Evolutionary conservation across 2,329 filamentous ascomycete species (phyloP).

Genomic region (Cytospora paraplurivora): DNA sequence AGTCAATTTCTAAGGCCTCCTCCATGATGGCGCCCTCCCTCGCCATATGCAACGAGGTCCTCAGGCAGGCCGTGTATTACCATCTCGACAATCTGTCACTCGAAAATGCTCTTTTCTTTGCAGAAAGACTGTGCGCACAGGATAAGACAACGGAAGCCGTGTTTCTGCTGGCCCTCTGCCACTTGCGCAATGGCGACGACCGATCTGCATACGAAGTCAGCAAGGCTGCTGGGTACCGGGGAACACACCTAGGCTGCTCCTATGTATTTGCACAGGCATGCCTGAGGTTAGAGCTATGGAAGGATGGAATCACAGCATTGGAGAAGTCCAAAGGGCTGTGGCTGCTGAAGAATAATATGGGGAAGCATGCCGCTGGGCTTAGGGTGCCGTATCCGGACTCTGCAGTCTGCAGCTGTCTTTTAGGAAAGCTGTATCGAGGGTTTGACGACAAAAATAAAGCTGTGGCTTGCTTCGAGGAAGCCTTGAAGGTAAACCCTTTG

Average conservation of each 20-base stretch:
- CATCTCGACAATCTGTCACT: constrained; percentile 87
- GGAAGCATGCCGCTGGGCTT: constrained; percentile 77
- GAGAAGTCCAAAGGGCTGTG: constrained; percentile 81
- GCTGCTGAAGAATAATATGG: constrained; percentile 74
- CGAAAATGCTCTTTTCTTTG: constrained; percentile 91
- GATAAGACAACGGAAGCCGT: constrained; percentile 79
- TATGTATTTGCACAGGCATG: constrained; percentile 93
- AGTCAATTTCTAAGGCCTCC: constrained; percentile 26
- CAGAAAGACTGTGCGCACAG: constrained; percentile 81
- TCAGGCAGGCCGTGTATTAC: constrained; percentile 65
- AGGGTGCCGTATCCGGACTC: constrained; percentile 80
- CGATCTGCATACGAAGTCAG: constrained; percentile 85
- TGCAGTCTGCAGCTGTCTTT: constrained; percentile 76
- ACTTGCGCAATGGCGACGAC: constrained; percentile 79
- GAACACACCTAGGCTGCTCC: constrained; percentile 79
- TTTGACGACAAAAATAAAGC: constrained; percentile 84
- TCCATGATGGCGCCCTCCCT: constrained; percentile 55
- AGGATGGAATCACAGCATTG: constrained; percentile 79
- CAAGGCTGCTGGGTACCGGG: constrained; percentile 69
- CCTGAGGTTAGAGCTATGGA: constrained; percentile 73
- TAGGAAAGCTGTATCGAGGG: constrained; percentile 84
- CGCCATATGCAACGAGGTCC: constrained; percentile 51
- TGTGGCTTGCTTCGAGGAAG: constrained; percentile 82
- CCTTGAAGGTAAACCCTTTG: constrained; percentile 87
- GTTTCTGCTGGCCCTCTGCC: constrained; percentile 82